Percentiles rank a stretch among this genome's conserved stretches.
Evolutionary conservation across 495 filamentous ascomycete genomes (phyloP).

Genomic region (Podospora bellae-mahoneyi): DNA sequence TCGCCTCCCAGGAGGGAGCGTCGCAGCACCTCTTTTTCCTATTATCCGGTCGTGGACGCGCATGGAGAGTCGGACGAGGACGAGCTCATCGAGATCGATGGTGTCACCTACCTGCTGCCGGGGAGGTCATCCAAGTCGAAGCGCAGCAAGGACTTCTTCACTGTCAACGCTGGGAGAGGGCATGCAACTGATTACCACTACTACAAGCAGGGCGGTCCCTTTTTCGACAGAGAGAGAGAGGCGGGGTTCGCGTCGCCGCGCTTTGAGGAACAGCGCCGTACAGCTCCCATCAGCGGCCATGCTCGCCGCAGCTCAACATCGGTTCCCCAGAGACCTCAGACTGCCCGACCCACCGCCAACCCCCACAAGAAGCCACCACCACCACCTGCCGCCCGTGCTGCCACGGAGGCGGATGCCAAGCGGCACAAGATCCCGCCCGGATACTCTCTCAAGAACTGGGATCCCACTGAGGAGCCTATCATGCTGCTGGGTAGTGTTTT

Average conservation of each 20-base stretch:
- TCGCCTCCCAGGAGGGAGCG: constrained; percentile 45
- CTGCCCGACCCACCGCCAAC: constrained; percentile 39
- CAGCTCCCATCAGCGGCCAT: constrained; percentile 29
- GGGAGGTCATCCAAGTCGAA: constrained; percentile 44
- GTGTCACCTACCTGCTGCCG: constrained; percentile 45
- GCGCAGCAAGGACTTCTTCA: constrained; percentile 36
- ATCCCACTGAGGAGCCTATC: constrained; percentile 86
- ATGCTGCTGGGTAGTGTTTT: constrained; percentile 93
- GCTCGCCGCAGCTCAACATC: constrained; percentile 44
- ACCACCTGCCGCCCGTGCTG: constrained; percentile 50
- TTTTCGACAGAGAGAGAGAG: constrained; percentile 40
- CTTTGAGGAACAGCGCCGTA: constrained; percentile 42
- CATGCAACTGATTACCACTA: constrained; percentile 56
- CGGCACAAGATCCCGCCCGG: constrained; percentile 80
- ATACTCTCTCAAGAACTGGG: constrained; percentile 98
- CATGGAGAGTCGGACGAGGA: constrained; percentile 61
- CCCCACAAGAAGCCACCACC: constrained; percentile 36
- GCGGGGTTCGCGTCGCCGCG: constrained; percentile 43
- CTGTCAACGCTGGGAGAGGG: constrained; percentile 44
- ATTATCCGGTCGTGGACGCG: constrained; percentile 49
- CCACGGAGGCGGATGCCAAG: constrained; percentile 81
- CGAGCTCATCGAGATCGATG: constrained; percentile 53
- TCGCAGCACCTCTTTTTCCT: constrained; percentile 50
- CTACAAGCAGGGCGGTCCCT: constrained; percentile 49
- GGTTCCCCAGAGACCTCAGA: constrained; percentile 42